Evolutionary conservation across 306 rosid species (phyloP), one percentile per base, ranked within the genome.

Genomic region (Rosa rugosa): DNA sequence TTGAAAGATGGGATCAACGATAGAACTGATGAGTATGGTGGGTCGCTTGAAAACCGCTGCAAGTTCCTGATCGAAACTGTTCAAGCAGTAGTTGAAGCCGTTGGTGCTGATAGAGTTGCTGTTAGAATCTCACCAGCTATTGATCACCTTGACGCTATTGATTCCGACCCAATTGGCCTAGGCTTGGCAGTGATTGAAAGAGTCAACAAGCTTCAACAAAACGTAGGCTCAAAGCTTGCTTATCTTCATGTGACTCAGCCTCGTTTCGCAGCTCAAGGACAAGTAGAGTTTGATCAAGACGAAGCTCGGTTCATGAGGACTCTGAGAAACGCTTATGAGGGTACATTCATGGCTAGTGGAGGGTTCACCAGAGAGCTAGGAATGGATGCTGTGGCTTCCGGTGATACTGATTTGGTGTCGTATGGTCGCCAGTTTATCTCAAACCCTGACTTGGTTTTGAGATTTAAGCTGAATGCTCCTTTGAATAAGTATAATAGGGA

Each of bases 221-320:
- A 87, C 54, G 20, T 79, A 5, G 90, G 92, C 11, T 75, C 84
- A 66, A 87, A 81, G 76, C 94, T 95, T 5, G 75, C 88, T 4
- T 95, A 95, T 82, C 97, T 95, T 57, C 98, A 95, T 64, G 92
- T 95, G 8, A 92, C 99, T 49, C 98, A 90, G 56, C 97, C 98
- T 40, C 87, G 97, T 18, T 91, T 87, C 53, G 80, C 86, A 2
- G 91, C 92, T 53, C 85, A 85, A 18, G 91, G 93, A 13, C 92
- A 86, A 75, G 84, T 92, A 12, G 91, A 88, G 77, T 75, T 93
- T 3, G 95, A 92, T 75, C 92, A 87, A 3, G 89, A 87, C 79
- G 97, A 92, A 73, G 86, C 86, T 57, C 85, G 69, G 51, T 78
- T 91, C 23, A 91, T 92, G 73, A 81, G 57, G 88, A 84, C 86